A percentile compares a stretch with the other conserved stretches of the same genome.
Conservation (phyloP, 1,139 yeast genomes). For the Scheffersomyces quercinus region DNA sequence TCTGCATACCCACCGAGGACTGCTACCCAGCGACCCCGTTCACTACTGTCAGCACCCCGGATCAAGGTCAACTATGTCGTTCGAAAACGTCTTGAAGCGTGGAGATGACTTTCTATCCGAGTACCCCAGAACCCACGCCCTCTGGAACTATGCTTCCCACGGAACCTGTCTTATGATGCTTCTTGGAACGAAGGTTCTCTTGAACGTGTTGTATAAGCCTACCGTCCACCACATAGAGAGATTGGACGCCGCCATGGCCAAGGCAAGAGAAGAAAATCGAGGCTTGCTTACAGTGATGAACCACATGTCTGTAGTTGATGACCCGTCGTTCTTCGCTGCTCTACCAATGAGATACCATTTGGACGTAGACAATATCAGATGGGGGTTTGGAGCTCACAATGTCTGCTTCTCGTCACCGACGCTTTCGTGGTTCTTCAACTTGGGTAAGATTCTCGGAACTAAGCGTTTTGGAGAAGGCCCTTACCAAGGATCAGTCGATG, state of each 20-base stretch:
- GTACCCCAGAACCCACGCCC: constrained; percentile 57
- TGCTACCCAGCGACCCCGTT: no score
- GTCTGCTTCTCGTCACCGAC: constrained; percentile 70
- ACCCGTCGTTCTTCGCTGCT: constrained; percentile 87
- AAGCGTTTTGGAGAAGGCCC: constrained; percentile 91
- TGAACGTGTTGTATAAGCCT: constrained; percentile 64
- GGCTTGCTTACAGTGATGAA: constrained; percentile 89
- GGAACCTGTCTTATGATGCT: constrained; percentile 71
- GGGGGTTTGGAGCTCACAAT: constrained; percentile 95
- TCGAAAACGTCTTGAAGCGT: constrained; percentile 65
- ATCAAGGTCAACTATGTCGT: constrained; percentile 52
- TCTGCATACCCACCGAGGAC: no score
- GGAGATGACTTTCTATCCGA: constrained; percentile 71
- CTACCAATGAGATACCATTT: constrained; percentile 71
- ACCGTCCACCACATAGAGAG: constrained; percentile 60
- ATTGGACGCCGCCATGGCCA: constrained; percentile 61
- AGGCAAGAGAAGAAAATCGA: constrained; percentile 66
- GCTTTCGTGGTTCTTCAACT: constrained; percentile 66
- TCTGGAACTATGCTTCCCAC: constrained; percentile 72
- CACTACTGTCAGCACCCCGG: not conserved
- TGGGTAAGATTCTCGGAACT: constrained; percentile 86
- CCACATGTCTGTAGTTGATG: constrained; percentile 93
- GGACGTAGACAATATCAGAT: constrained; percentile 70
- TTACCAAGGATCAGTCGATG: constrained; percentile 87
- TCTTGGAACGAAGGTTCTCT: constrained; percentile 60